A percentile compares a stretch with the other conserved stretches of the same genome.
Evolutionary conservation across 2,329 filamentous ascomycete species (phyloP).

Genomic region (Seiridium cupressi): DNA sequence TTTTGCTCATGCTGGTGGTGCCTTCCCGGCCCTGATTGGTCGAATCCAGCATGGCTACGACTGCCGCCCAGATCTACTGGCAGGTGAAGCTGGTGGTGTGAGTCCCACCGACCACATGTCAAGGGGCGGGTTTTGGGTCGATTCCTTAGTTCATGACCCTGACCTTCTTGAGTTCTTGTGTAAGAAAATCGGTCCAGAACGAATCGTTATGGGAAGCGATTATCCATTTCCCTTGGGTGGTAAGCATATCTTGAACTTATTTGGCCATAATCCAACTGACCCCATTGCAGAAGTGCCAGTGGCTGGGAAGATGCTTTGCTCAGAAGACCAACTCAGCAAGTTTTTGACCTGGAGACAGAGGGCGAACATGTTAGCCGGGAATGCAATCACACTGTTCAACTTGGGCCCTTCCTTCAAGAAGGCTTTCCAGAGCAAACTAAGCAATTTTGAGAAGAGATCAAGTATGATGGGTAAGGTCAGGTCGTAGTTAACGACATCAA

Average conservation of each 20-base stretch:
- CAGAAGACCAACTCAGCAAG: conserved; percentile 20
- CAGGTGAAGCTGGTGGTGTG: conserved; percentile 24
- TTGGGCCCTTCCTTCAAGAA: conserved; percentile 23
- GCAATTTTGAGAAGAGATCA: conserved; percentile 14
- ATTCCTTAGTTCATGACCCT: conserved; percentile 31
- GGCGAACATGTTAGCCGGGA: conserved; percentile 27
- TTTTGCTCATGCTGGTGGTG: conserved; percentile 33
- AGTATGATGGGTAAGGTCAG: background rate
- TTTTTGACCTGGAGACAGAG: conserved; percentile 30
- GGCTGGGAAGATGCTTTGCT: conserved; percentile 29
- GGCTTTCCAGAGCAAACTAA: conserved; percentile 18
- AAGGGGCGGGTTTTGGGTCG: conserved; percentile 28
- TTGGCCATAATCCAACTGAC: background rate
- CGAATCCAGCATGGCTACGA: conserved; percentile 33
- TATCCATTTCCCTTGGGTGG: conserved; percentile 33
- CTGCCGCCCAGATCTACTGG: conserved; percentile 32
- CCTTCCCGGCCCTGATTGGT: conserved; percentile 32
- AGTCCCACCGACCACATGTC: conserved; percentile 27
- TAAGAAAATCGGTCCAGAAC: conserved; percentile 27
- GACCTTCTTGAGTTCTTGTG: conserved; percentile 31
- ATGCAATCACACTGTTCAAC: conserved; percentile 29
- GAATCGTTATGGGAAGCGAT: conserved; percentile 32
- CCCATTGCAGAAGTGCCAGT: conserved; percentile 26
- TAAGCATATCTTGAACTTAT: background rate
- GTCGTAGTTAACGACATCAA: background rate